Base-by-base conservation (phyloP, 164 flowering plant genomes). In the Kingdonia uniflora region DNA sequence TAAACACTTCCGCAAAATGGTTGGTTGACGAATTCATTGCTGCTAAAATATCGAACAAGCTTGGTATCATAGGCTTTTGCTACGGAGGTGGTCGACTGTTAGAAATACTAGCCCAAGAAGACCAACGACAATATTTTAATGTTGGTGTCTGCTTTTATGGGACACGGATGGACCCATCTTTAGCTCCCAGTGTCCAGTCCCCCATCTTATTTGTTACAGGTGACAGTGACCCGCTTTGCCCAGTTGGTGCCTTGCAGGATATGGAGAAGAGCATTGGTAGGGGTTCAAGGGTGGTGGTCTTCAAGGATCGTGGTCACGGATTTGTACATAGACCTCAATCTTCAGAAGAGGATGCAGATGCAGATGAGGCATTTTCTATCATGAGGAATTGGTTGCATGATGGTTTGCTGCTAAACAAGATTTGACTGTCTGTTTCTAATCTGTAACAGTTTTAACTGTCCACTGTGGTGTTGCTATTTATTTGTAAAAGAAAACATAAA, bases 1-100 rank as follows among this genome's bases (percentile, higher is more conserved):
- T 90, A 41, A 64, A 60, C 13, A 53, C 72, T 6, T 67, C 85
- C 33, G 60, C 82, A n/a, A 69, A 80, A 54, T 90, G 95, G 95
- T 65, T 90, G 88, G 69, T 58, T n/a, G 78, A 84, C 55, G 91
- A 90, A 68, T 78, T 90, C 20, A 14, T 62, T 38, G 87, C 85
- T 6, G 95, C 82, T 11, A 87, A 80, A 48, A 69, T 76, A 41
- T 67, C 88, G 20, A 77, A 67, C 61, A 86, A 82, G 75, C 88
- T 90, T 19, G 97, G 94, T 6, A 53, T 90, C 22, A 63, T 90
- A 19, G 95, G 94, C 11, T 90, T 90, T 58, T 82, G 95, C 73
- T 81, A 57, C 54, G 97, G 97, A 24, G 97, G 91, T 19, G 91
- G 85, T 26, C 55, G 69, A 40, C 65, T 90, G 10, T 47, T 84